phyloP scores from a whole-genome alignment of 768 basidiomycete genomes.

The button mushroom (Agaricus bisporus) region DNA sequence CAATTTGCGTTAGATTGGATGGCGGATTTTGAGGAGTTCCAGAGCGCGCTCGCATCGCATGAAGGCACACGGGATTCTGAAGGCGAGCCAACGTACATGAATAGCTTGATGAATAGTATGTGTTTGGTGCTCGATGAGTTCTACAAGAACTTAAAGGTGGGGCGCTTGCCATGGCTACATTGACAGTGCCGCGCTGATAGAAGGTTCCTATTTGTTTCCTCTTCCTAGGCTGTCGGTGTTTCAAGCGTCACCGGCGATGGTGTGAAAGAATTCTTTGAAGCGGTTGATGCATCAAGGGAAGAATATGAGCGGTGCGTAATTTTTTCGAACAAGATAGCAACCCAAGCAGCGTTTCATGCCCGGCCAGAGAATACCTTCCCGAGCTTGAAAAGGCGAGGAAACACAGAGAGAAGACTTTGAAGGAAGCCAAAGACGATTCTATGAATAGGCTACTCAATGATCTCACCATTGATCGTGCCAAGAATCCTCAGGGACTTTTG shows the following conservation, averaged over 20 bases:
- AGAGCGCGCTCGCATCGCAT: slow-evolving; percentile 74
- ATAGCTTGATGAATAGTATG: slow-evolving; percentile 98
- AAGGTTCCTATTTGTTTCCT: neutral
- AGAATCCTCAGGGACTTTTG: slow-evolving; percentile 50
- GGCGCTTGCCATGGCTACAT: slow-evolving; percentile 14
- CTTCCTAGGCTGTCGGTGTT: slow-evolving; percentile 81
- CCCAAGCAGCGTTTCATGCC: neutral
- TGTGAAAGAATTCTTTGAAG: slow-evolving; percentile 85
- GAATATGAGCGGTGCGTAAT: slow-evolving; percentile 80
- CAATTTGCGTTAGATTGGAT: slow-evolving; percentile 97
- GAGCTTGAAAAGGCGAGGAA: slow-evolving; percentile 73
- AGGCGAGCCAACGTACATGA: slow-evolving; percentile 96
- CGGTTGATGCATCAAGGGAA: slow-evolving; percentile 79
- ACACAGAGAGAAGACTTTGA: slow-evolving; percentile 56
- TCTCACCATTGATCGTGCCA: slow-evolving; percentile 64
- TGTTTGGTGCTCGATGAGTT: slow-evolving; percentile 97
- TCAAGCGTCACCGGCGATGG: slow-evolving; percentile 96
- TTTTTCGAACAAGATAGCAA: neutral
- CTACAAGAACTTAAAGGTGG: slow-evolving; percentile 89
- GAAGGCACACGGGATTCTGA: slow-evolving; percentile 64
- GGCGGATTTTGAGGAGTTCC: slow-evolving; percentile 95
- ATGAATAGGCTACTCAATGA: slow-evolving; percentile 76
- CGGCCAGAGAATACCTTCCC: slow-evolving; percentile 79
- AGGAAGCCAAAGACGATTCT: slow-evolving; percentile 68
- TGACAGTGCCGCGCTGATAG: neutral